These are phyloP conservation scores for Calonectria pseudoreteaudii DNA, from an alignment of 2,329 filamentous ascomycete genomes.

Conservation along the genomic window DNA sequence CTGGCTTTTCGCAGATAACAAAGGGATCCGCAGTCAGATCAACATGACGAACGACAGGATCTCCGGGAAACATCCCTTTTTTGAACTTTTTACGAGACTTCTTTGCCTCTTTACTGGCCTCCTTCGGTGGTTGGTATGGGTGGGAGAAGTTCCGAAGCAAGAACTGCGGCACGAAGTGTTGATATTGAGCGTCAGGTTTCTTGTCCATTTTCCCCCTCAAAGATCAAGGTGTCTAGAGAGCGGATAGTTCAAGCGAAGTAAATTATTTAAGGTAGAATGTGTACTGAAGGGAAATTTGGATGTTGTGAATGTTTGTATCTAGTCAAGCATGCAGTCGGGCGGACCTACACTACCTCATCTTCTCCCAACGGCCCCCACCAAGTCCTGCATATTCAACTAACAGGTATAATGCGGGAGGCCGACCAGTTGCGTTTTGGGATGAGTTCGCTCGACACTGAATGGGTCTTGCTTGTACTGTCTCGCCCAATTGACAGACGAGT, in stretches of 20 bases:
- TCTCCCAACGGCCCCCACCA: not conserved
- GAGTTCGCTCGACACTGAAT: not conserved
- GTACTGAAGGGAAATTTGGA: not conserved
- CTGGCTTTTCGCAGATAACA: not conserved
- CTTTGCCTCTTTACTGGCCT: not conserved
- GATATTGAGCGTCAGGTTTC: not conserved
- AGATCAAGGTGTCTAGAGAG: no score
- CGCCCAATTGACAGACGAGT: no score
- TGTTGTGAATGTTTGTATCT: not conserved
- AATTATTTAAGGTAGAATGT: not conserved
- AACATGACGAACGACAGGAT: constrained; percentile 1
- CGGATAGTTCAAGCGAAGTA: not conserved
- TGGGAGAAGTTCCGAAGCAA: constrained; percentile 12
- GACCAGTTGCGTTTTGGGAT: not conserved
- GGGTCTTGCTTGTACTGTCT: no score
- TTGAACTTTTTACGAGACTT: not conserved
- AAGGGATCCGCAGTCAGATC: not conserved
- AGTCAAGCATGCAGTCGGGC: not conserved
- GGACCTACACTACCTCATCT: not conserved
- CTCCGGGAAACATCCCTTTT: not conserved
- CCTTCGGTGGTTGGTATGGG: not conserved
- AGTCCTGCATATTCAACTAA: not conserved
- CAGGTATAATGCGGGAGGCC: not conserved
- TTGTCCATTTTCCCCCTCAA: not conserved
- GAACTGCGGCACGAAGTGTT: constrained; percentile 18